Evolutionary conservation across 148 eudicot genomes (phyloP).

Genomic region (Persicaria tinctoria): DNA sequence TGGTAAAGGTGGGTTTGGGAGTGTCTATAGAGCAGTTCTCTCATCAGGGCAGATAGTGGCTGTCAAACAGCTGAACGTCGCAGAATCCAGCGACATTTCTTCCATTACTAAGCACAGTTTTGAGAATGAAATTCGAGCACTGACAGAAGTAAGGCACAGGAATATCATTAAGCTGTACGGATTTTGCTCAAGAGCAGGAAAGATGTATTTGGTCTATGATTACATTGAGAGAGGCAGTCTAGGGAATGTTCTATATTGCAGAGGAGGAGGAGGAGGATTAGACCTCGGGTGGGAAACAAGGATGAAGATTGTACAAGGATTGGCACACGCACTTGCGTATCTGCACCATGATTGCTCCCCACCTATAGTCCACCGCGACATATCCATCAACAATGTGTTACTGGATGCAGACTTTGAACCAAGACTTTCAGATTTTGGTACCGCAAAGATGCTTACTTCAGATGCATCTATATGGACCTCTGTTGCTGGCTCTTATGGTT

Average conservation of each 20-base stretch:
- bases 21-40: conserved; percentile 24
- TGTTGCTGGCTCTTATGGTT: conserved; percentile 30
- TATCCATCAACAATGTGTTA: conserved; percentile 27
- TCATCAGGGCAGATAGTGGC: conserved; percentile 34
- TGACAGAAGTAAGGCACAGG: conserved; percentile 26
- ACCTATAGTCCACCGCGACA: conserved; percentile 26
- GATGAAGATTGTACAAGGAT: conserved; percentile 17
- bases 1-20: conserved; percentile 21
- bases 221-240: conserved; percentile 24
- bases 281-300: conserved; percentile 25
- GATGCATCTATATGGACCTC: conserved; percentile 23
- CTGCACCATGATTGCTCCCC: conserved; percentile 26
- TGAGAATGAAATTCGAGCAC: conserved; percentile 21
- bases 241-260: conserved; percentile 7
- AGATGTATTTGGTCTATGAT: conserved; percentile 21
- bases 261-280: not conserved
- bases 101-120: conserved; percentile 14
- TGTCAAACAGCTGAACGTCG: conserved; percentile 34
- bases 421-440: conserved; percentile 25
- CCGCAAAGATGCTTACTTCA: conserved; percentile 21
- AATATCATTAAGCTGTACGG: conserved; percentile 28
- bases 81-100: not conserved
- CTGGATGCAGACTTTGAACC: conserved; percentile 18
- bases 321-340: conserved; percentile 27
- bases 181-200: conserved; percentile 16